These are phyloP conservation scores for Aurinia saxatilis DNA, from an alignment of 345 rosid genomes.

Conservation along the genomic window DNA sequence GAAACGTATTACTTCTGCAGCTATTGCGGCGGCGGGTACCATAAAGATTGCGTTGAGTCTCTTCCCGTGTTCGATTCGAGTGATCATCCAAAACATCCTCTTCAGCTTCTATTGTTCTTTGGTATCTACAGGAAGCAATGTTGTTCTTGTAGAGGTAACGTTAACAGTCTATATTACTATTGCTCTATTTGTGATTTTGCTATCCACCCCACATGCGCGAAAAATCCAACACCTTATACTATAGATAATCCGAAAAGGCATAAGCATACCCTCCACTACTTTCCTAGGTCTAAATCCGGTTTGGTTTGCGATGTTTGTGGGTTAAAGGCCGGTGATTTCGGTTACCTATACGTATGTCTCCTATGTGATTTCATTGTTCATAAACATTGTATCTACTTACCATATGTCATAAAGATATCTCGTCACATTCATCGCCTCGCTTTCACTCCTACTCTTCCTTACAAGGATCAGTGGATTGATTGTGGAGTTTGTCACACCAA, in stretches of 20 bases:
- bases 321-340: neutral
- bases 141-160: neutral
- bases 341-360: neutral
- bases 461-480: neutral
- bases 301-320: neutral
- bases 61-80: neutral
- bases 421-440: neutral
- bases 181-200: neutral
- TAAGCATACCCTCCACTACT: neutral
- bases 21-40: too few species aligned
- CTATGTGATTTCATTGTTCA: neutral
- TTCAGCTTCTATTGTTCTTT: neutral
- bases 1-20: too few species aligned
- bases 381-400: neutral
- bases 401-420: neutral
- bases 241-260: neutral
- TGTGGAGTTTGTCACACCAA: neutral
- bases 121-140: neutral
- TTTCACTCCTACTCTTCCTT: too few species aligned
- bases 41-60: slow-evolving; percentile 49
- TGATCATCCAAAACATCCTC: neutral
- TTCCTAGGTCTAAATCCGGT: neutral
- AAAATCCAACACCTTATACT: neutral
- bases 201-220: neutral
- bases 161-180: neutral